A percentile compares a stretch with the other conserved stretches of the same genome.
phyloP scores from a whole-genome alignment of 1,284 basidiomycete species.

The Coniferiporia weirii region DNA sequence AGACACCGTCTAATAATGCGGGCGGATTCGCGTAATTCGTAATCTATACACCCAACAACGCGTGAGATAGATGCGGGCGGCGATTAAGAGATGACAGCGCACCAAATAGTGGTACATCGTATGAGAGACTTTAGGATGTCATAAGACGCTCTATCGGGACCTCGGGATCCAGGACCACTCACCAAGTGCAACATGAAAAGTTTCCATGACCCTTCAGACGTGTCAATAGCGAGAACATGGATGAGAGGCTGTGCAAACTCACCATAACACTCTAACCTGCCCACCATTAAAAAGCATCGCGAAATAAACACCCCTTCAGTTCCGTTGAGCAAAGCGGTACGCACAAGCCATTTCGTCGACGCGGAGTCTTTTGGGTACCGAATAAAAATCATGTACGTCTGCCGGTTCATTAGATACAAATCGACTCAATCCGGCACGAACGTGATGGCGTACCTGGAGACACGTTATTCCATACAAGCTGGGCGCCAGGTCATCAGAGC shows the following conservation, averaged over 20 bases:
- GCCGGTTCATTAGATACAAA: not conserved
- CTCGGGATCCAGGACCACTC: constrained; percentile 17
- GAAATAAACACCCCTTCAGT: not conserved
- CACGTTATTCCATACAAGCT: constrained; percentile 19
- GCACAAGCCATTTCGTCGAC: constrained; percentile 12
- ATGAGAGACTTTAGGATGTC: constrained; percentile 33
- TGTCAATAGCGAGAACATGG: not conserved
- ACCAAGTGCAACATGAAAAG: constrained; percentile 38
- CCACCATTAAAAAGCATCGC: not conserved
- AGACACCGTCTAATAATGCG: constrained; percentile 30
- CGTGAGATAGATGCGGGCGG: not conserved
- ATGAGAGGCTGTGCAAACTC: not conserved
- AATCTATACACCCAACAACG: constrained; percentile 25
- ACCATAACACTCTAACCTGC: constrained; percentile 14
- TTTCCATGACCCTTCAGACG: constrained; percentile 34
- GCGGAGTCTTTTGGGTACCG: constrained; percentile 12
- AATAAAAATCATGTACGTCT: constrained; percentile 17
- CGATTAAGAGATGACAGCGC: constrained; percentile 8
- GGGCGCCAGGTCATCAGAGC: not conserved
- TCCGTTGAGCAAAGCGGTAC: not conserved
- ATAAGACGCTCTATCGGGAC: not conserved
- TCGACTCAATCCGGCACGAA: not conserved
- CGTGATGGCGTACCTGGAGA: constrained; percentile 11
- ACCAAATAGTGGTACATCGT: constrained; percentile 38
- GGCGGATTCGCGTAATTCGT: constrained; percentile 29